A percentile compares a stretch with the other conserved stretches of the same genome.
Evolutionary conservation across 1,139 yeast genomes (phyloP).

Genomic region (Scheffersomyces titani): DNA sequence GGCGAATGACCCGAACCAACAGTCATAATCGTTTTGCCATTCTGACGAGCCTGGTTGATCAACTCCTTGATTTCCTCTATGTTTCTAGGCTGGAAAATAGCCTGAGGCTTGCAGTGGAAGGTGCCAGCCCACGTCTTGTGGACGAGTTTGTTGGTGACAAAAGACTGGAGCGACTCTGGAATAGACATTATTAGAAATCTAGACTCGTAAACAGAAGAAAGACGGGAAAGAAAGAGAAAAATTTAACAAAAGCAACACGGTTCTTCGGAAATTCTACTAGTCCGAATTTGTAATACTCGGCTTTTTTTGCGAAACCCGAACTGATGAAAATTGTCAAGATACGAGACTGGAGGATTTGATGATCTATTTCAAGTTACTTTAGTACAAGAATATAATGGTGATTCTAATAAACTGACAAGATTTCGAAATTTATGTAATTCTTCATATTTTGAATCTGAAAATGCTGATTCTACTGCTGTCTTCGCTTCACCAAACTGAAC

Average conservation of each 20-base stretch:
- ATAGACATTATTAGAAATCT: constrained; percentile 15
- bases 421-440: background rate
- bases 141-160: constrained; percentile 36
- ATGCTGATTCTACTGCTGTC: too few relatives aligned
- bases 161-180: constrained; percentile 34
- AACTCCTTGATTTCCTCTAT: constrained; percentile 64
- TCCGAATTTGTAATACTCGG: background rate
- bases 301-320: background rate
- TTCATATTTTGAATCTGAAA: background rate
- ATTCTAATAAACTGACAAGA: background rate
- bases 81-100: constrained; percentile 72
- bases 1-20: constrained; percentile 98
- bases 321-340: background rate
- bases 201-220: background rate
- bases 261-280: background rate
- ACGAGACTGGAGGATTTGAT: background rate
- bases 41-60: constrained; percentile 62
- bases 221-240: too few relatives aligned
- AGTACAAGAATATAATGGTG: background rate
- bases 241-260: background rate
- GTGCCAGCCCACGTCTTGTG: constrained; percentile 94
- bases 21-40: constrained; percentile 70
- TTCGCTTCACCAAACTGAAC: background rate
- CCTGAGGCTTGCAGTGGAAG: constrained; percentile 71
- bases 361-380: background rate